Evolutionary conservation across 1,284 basidiomycete genomes (phyloP).

Genomic region (Sporisorium scitamineum): DNA sequence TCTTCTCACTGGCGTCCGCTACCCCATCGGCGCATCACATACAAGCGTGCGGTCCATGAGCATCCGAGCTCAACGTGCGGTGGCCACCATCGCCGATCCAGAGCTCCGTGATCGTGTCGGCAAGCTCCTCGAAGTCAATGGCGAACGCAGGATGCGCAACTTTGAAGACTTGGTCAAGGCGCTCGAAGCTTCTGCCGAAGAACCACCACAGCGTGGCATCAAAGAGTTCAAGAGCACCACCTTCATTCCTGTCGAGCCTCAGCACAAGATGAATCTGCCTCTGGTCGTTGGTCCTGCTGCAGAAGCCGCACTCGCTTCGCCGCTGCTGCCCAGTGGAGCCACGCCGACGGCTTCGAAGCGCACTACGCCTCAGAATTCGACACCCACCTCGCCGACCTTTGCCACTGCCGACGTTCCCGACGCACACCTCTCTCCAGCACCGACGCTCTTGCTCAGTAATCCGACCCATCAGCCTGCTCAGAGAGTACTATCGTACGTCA

Average conservation of each 20-base stretch:
- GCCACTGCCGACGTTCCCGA: slow-evolving; percentile 13
- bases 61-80: slow-evolving; percentile 71
- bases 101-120: slow-evolving; percentile 70
- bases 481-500: slow-evolving; percentile 62
- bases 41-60: slow-evolving; percentile 71
- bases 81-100: slow-evolving; percentile 70
- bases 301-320: slow-evolving; percentile 44
- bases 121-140: slow-evolving; percentile 72
- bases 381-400: slow-evolving; percentile 25
- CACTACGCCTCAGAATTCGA: slow-evolving; percentile 39
- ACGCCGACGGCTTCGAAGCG: slow-evolving; percentile 40
- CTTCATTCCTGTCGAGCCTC: slow-evolving; percentile 70
- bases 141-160: slow-evolving; percentile 70
- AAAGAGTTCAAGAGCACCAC: slow-evolving; percentile 73
- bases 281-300: slow-evolving; percentile 57
- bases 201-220: slow-evolving; percentile 29
- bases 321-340: slow-evolving; percentile 36
- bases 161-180: slow-evolving; percentile 68
- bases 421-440: slow-evolving; percentile 39
- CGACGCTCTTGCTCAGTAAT: slow-evolving; percentile 57
- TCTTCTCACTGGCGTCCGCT: slow-evolving; percentile 72
- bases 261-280: slow-evolving; percentile 71
- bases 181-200: slow-evolving; percentile 39
- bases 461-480: slow-evolving; percentile 56
- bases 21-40: slow-evolving; percentile 73